Base-by-base conservation (phyloP, 2,329 filamentous ascomycete species). In the Pseudogymnoascus sp. region DNA sequence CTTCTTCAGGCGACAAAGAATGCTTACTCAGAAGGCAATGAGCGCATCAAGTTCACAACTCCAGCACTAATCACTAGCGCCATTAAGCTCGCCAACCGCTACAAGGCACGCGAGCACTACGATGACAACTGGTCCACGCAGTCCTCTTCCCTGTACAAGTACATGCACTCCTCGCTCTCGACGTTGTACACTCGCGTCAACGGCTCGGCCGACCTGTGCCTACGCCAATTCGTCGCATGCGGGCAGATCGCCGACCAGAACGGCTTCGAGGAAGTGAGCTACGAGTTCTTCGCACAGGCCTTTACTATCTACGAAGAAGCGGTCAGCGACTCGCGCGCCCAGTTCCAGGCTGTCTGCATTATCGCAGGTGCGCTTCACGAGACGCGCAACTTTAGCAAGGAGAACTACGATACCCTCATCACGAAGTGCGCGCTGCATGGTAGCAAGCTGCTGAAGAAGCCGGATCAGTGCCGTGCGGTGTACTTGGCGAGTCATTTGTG, bases 281-380 rank as follows among this genome's bases (percentile, higher is more conserved):
- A 99, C 73, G 94, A 99, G 72, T 99, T 95, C 78, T 97, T 97
- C 69, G 94, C 94, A 0, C 94, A 99, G 74, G 93, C 94, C 0
- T 99, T 99, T 69, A 97, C 93, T 0, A 91, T 97, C 7, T 99
- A 99, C 71, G 94, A 99, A 72, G 94, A 99, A 74, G 88, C 91
- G 0, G 89, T 99, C 65, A 94, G 91, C 64, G 95, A 99, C 73
- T 96, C 92, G 13, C 88, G 95, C 73, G 93, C 92, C 11, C 94
- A 99, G 73, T 99, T 97, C 79, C 94, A 99, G 76, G 93, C 94
- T 1, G 94, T 99, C 0, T 97, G 92, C 68, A 88, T 97, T 39
- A 92, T 99, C 70, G 91, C 93, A 2, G 90, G 89, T 62, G 91
- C 90, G 4, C 79, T 99, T 62, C 92, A 97, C 71, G 88, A 91